These are phyloP conservation scores for Xylariaceae sp. DNA, from an alignment of 2,329 filamentous ascomycete species.

Conservation along the genomic window DNA sequence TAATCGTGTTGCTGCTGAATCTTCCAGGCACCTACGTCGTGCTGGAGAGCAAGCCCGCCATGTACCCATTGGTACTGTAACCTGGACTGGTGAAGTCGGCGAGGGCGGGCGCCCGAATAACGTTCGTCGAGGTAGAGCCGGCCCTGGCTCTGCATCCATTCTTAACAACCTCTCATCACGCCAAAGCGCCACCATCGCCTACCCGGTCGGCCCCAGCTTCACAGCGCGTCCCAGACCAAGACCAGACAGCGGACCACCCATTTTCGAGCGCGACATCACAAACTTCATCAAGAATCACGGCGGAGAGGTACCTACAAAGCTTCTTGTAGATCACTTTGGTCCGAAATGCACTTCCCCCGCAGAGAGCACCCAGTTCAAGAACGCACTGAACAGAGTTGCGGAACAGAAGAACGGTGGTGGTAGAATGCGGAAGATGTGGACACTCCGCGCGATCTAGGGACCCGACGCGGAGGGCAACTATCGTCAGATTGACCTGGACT, in stretches of 20 bases:
- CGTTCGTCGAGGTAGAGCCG: conserved; percentile 42
- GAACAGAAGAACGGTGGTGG: conserved; percentile 57
- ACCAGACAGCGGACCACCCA: conserved; percentile 36
- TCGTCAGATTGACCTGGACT: too few species aligned
- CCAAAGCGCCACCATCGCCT: too few species aligned
- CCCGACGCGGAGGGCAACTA: too few species aligned
- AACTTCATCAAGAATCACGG: conserved; percentile 75
- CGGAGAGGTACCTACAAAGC: conserved; percentile 75
- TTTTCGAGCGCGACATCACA: conserved; percentile 69
- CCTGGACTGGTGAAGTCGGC: conserved; percentile 87
- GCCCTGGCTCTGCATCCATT: conserved; percentile 48
- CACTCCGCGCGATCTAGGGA: conserved; percentile 26
- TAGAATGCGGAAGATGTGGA: conserved; percentile 51
- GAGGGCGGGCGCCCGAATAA: conserved; percentile 62
- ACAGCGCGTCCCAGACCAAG: conserved; percentile 6
- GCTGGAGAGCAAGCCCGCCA: conserved; percentile 68
- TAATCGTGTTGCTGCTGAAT: conserved; percentile 70
- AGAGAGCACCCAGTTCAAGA: conserved; percentile 75
- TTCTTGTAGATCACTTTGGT: conserved; percentile 87
- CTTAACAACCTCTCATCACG: conserved; percentile 28
- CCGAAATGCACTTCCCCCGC: conserved; percentile 66
- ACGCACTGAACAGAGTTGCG: conserved; percentile 73
- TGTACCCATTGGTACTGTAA: conserved; percentile 78
- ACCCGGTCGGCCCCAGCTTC: too few species aligned
- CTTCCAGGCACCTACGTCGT: conserved; percentile 69